phyloP scores from a whole-genome alignment of 2,329 filamentous ascomycete species.

The Pseudofabraea citricarpa region DNA sequence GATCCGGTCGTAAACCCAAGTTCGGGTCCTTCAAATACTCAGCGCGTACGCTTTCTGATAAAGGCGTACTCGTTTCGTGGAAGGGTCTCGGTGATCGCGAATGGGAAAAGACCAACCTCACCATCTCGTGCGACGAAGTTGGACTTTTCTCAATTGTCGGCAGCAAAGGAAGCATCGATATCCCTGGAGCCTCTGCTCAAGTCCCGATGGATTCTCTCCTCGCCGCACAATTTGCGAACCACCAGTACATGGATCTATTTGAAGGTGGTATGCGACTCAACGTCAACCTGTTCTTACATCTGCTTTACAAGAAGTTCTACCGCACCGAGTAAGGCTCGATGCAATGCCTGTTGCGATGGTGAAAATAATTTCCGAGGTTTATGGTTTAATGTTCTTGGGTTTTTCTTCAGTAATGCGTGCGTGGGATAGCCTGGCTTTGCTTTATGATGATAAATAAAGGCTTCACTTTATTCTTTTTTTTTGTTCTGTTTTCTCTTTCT shows the following conservation, averaged over 20 bases:
- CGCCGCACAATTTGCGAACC: slow-evolving; percentile 95
- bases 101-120: slow-evolving; percentile 90
- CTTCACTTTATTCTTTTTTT: too few relatives aligned
- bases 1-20: slow-evolving; percentile 87
- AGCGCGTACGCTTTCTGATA: slow-evolving; percentile 80
- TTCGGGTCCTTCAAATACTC: slow-evolving; percentile 98
- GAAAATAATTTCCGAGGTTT: too few relatives aligned
- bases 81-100: slow-evolving; percentile 75
- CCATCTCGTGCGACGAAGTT: slow-evolving; percentile 89
- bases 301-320: slow-evolving; percentile 99
- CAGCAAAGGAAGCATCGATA: slow-evolving; percentile 86
- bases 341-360: too few relatives aligned
- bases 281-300: slow-evolving; percentile 92
- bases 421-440: neutral
- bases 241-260: slow-evolving; percentile 94
- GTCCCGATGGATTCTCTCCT: slow-evolving; percentile 89
- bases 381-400: too few relatives aligned
- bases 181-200: slow-evolving; percentile 84
- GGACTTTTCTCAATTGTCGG: slow-evolving; percentile 93
- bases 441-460: too few relatives aligned
- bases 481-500: too few relatives aligned
- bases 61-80: slow-evolving; percentile 93
- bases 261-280: slow-evolving; percentile 82
- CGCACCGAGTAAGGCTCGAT: slow-evolving; percentile 54
- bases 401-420: too few relatives aligned